Evolutionary conservation across 2,329 filamentous ascomycete genomes (phyloP).

Genomic region (Coniella lustricola): DNA sequence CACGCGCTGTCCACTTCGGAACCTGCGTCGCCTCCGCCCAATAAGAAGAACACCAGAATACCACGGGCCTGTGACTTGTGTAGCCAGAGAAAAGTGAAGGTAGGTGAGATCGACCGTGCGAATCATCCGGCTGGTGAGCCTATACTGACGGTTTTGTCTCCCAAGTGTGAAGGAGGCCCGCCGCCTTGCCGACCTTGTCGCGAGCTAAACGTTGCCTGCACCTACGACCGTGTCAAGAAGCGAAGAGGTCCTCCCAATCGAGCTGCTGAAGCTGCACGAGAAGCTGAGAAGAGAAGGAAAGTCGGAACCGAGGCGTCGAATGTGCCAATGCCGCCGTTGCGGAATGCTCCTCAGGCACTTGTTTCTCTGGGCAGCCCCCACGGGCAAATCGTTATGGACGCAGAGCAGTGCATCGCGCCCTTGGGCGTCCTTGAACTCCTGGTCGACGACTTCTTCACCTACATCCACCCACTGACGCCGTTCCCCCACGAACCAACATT

Average conservation of each 20-base stretch:
- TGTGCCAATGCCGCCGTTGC: constrained; percentile 32
- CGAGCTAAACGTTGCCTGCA: constrained; percentile 52
- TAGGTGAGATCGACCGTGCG: constrained; percentile 17
- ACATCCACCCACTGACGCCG: constrained; percentile 68
- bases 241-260: constrained; percentile 54
- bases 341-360: constrained; percentile 41
- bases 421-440: constrained; percentile 60
- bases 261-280: constrained; percentile 47
- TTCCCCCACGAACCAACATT: constrained; percentile 77
- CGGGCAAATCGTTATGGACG: constrained; percentile 37
- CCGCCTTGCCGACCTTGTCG: constrained; percentile 51
- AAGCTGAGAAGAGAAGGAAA: constrained; percentile 40
- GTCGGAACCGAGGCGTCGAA: constrained; percentile 24
- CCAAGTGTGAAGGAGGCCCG: constrained; percentile 45
- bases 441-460: constrained; percentile 77
- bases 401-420: constrained; percentile 62
- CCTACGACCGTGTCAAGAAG: constrained; percentile 50
- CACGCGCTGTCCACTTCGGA: background rate
- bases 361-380: constrained; percentile 36
- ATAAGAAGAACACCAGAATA: constrained; percentile 44
- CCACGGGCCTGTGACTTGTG: constrained; percentile 56
- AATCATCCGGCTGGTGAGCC: background rate
- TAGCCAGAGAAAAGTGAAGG: constrained; percentile 55
- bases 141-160: constrained; percentile 8
- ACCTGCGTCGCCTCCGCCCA: background rate